Evolutionary conservation across 164 flowering plant species (phyloP).

Genomic region (Buxus sempervirens): DNA sequence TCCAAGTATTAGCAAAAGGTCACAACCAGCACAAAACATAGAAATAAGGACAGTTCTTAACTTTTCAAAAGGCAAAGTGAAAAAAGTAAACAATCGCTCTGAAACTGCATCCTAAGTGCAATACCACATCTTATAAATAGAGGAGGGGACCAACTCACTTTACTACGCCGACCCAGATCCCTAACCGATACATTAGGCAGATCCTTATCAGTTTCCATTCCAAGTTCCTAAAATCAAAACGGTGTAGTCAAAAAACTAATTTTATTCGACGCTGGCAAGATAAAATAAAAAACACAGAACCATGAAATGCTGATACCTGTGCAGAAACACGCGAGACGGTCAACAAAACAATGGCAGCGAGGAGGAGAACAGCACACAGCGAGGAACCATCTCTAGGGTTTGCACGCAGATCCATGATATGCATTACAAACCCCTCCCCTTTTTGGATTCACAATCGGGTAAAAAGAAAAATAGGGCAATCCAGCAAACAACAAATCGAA

Average conservation of each 20-base stretch:
- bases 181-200: constrained; percentile 22
- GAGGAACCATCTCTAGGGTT: constrained; percentile 13
- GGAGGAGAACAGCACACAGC: background rate
- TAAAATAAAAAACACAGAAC: background rate
- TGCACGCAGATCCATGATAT: constrained; percentile 16
- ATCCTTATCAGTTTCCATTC: constrained; percentile 27
- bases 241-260: background rate
- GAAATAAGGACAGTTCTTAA: background rate
- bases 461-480: background rate
- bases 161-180: constrained; percentile 75
- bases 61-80: background rate
- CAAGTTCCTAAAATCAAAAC: constrained; percentile 23
- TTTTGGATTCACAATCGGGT: background rate
- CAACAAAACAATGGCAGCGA: constrained; percentile 2
- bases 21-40: no score
- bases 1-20: constrained; percentile 1
- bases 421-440: constrained; percentile 8
- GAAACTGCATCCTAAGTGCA: background rate
- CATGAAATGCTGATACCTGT: constrained; percentile 7
- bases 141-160: constrained; percentile 36
- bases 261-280: background rate
- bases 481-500: background rate
- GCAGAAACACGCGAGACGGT: constrained; percentile 13
- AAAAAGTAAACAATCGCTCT: background rate
- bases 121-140: no score